Percentiles rank a stretch among this genome's conserved stretches.
Evolutionary conservation across 805 yeast species (phyloP).

Genomic region (Millerago galiae): DNA sequence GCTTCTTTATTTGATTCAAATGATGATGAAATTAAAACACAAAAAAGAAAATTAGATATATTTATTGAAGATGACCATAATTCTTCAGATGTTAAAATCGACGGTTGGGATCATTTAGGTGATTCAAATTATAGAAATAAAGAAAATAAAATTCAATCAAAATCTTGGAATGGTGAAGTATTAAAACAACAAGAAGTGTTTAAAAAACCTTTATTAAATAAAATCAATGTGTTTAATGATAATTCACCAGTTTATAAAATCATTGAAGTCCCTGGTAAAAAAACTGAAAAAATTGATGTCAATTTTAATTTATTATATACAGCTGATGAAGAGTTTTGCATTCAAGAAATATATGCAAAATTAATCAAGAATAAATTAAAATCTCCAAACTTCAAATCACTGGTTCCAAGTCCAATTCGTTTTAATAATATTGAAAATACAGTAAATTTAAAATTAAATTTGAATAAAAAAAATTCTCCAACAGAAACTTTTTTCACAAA

Average conservation of each 20-base stretch:
- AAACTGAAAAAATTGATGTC: constrained; percentile 50
- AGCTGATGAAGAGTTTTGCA: constrained; percentile 45
- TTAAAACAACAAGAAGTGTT: constrained; percentile 34
- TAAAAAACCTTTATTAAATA: constrained; percentile 15
- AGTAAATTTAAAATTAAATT: neutral
- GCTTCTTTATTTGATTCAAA: constrained; percentile 18
- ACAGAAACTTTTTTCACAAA: constrained; percentile 74
- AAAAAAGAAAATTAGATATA: constrained; percentile 16
- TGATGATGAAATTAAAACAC: constrained; percentile 8
- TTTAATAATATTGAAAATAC: too few species aligned
- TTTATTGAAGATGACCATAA: constrained; percentile 15
- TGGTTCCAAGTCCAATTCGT: constrained; percentile 2
- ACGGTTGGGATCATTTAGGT: constrained; percentile 45
- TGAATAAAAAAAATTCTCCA: constrained; percentile 50
- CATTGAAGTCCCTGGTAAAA: constrained; percentile 50
- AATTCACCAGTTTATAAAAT: constrained; percentile 40
- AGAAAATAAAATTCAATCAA: constrained; percentile 53
- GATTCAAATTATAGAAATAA: constrained; percentile 45
- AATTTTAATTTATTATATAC: constrained; percentile 53
- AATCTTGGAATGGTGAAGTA: constrained; percentile 60
- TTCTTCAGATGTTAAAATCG: constrained; percentile 12
- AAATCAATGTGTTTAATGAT: constrained; percentile 36
- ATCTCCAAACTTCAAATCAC: constrained; percentile 10
- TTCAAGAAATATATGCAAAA: constrained; percentile 59
- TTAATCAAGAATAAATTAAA: constrained; percentile 9